Percentiles rank a stretch among this genome's conserved stretches.
Evolutionary conservation across 116 monocot genomes (phyloP).

Genomic region (Phalaenopsis hybrid): DNA sequence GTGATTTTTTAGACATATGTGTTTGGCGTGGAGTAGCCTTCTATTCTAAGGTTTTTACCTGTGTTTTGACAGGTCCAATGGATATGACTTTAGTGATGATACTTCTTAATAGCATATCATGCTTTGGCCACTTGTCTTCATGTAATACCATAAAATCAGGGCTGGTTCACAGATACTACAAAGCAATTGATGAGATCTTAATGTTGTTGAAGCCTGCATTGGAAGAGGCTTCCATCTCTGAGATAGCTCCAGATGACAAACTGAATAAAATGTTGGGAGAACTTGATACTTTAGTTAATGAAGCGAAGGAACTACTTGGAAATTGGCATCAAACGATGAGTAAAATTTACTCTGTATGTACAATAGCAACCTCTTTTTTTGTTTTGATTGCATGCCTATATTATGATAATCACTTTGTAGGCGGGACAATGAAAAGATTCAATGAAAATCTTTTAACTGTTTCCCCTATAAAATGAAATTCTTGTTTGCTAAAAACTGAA

Average conservation of each 20-base stretch:
- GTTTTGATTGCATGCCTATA: neutral
- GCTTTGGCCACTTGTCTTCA: slow-evolving; percentile 42
- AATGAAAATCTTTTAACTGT: neutral
- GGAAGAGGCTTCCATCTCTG: slow-evolving; percentile 29
- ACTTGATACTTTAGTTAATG: slow-evolving; percentile 40
- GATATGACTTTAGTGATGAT: slow-evolving; percentile 35
- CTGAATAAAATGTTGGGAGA: slow-evolving; percentile 37
- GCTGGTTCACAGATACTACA: slow-evolving; percentile 54
- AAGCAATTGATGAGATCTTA: slow-evolving; percentile 50
- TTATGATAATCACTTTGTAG: no score
- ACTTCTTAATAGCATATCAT: slow-evolving; percentile 39
- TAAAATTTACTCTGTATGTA: slow-evolving; percentile 80
- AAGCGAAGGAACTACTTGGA: slow-evolving; percentile 46
- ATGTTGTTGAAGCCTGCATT: slow-evolving; percentile 41
- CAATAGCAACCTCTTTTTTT: neutral
- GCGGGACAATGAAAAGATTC: no score
- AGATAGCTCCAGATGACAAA: slow-evolving; percentile 41
- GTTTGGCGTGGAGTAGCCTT: neutral
- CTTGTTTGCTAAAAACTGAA: neutral
- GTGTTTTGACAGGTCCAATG: slow-evolving; percentile 40
- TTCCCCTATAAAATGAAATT: neutral
- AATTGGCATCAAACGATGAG: slow-evolving; percentile 71
- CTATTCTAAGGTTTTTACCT: neutral
- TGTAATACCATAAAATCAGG: slow-evolving; percentile 26
- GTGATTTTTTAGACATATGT: neutral